Evolutionary conservation across 2,329 filamentous ascomycete species (phyloP), one percentile per base, ranked within the genome.

Genomic region (Botryosphaeria agaves): DNA sequence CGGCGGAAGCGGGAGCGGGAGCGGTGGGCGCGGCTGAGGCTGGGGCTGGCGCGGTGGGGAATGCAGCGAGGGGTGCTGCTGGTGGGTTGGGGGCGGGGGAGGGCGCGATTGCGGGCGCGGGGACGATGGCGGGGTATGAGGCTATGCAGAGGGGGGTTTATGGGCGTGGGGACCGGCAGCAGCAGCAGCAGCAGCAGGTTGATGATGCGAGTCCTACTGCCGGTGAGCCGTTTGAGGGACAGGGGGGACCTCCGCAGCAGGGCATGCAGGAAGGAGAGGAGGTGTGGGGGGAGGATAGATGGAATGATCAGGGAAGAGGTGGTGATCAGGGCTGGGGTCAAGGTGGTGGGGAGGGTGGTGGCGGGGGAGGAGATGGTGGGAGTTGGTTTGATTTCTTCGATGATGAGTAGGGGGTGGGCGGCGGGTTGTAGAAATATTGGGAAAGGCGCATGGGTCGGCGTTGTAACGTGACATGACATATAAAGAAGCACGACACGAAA

Each of bases 61-160:
- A 51, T 12, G 45, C 39, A 4, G 51, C 44, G 8, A 39, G 38
- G 5, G 30, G 27, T 16, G 39, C 35, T n/a, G 42, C 47, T 9
- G 15, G 44, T 45, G 28, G 28, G 11, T 11, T 29, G 7, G 56
- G 52, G n/a, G 55, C 51, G 9, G 55, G 48, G 2, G 57, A 51
- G 31, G 51, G 46, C 9, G 55, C 51, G 2, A 53, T 57, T 5
- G 50, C 54, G 9, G 48, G 69, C 4, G 69, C 67, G 5, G 70
- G 69, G 5, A 62, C 66, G 2, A 64, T 74, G 54, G 70, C 68
- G 19, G 71, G 69, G 3, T 72, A 72, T 40, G 72, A 74, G 45
- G 68, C 69, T 4, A 69, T 74, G 66, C 64, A 68, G 36, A 48
- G 66, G 36, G 61, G 63, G 2, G 48, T 56, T 38, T 52, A 51